Evolutionary conservation across 805 yeast species (phyloP).

Genomic region (Metschnikowia anglica): DNA sequence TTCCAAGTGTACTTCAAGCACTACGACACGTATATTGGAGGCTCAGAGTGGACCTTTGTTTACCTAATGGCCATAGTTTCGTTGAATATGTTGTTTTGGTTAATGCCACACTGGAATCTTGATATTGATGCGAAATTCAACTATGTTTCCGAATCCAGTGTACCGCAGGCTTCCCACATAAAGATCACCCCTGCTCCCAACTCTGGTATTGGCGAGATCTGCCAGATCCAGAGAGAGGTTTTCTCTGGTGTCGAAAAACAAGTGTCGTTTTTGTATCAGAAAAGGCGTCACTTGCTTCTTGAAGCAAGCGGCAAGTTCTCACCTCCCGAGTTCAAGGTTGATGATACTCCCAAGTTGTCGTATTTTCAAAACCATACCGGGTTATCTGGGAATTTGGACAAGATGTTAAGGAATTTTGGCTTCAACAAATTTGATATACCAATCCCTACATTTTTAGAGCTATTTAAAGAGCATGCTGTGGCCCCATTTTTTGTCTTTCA

Average conservation of each 20-base stretch:
- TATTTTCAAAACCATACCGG: conserved; percentile 60
- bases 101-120: conserved; percentile 94
- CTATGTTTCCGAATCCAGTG: conserved; percentile 50
- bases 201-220: conserved; percentile 82
- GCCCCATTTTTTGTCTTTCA: conserved; percentile 98
- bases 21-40: conserved; percentile 81
- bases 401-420: conserved; percentile 64
- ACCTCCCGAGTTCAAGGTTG: conserved; percentile 79
- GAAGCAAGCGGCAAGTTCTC: conserved; percentile 53
- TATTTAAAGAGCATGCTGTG: conserved; percentile 95
- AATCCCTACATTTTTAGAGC: conserved; percentile 83
- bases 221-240: conserved; percentile 54
- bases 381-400: conserved; percentile 50
- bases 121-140: conserved; percentile 68
- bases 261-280: conserved; percentile 79
- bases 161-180: conserved; percentile 68
- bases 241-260: conserved; percentile 60
- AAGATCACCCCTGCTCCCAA: conserved; percentile 80
- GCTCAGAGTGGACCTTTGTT: conserved; percentile 95
- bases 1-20: conserved; percentile 59
- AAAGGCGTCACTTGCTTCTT: conserved; percentile 81
- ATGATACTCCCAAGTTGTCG: conserved; percentile 54
- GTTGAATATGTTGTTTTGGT: conserved; percentile 70
- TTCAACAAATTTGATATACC: conserved; percentile 91
- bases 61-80: conserved; percentile 73